Base-by-base conservation (phyloP, 441 rosid genomes). In the Gossypium aridum region DNA sequence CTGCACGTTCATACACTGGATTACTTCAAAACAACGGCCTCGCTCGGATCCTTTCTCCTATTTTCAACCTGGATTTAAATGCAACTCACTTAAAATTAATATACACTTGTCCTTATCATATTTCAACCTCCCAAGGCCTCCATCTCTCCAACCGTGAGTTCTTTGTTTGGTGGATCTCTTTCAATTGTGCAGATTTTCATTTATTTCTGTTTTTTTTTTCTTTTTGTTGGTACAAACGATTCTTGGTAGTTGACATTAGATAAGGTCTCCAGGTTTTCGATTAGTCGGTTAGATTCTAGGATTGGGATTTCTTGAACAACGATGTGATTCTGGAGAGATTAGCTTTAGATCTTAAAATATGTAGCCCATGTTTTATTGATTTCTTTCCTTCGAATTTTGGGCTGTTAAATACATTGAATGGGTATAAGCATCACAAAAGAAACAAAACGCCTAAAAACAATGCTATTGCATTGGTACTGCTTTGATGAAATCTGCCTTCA, bases 401-500 rank as follows among this genome's bases (percentile, higher is more conserved):
- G 16, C 26, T 69, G 9, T 64, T 9, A 45, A 43, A 2, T 43
- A 25, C 54, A 65, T 37, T 16, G 69, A 37, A 43, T 65, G 54
- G 23, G n/a, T 39, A 64, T 14, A 14, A 43, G 7, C 25, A 39
- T 64, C 26, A 10, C 3, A 39, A 39, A 19, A 39, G 28, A 16
- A 39, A 19, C 10, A 39, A 10, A 12, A 12, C 12, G 53, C 28
- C 20, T 3, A 37, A 64, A 51, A 43, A 39, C 70, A 39, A 64
- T 19, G 69, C 13, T 17, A 39, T 51, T 49, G 59, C n/a, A 13
- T 31, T 23, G 39, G 19, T 67, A 14, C 13, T 67, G 20, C 72
- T 25, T 68, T 22, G 71, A 68, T 68, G 72, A 34, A 39, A 25
- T 68, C n/a, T 47, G 39, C 22, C 57, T 47, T 67, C 59, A 49